A percentile compares a stretch with the other conserved stretches of the same genome.
Evolutionary conservation across 768 basidiomycete genomes (phyloP).

Genomic region (Thelephora aurantiotincta): DNA sequence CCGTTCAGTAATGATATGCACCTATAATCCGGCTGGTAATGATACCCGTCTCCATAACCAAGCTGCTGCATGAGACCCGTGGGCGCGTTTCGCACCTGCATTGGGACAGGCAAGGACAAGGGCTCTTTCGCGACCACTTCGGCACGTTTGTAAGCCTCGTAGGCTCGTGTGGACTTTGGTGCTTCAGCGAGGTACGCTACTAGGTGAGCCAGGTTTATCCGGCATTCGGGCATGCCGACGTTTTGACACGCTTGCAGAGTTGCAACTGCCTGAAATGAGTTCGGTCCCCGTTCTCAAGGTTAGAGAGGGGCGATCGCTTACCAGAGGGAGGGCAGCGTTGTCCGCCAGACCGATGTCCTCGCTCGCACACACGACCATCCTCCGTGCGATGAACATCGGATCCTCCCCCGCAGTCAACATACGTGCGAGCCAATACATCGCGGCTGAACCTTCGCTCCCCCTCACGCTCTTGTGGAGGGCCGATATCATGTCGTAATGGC

Average conservation of each 20-base stretch:
- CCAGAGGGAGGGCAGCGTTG: slow-evolving; percentile 60
- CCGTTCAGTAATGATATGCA: slow-evolving; percentile 9
- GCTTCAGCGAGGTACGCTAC: slow-evolving; percentile 73
- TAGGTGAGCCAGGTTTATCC: slow-evolving; percentile 65
- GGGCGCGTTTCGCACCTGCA: slow-evolving; percentile 67
- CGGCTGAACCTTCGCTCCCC: slow-evolving; percentile 62
- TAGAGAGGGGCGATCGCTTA: slow-evolving; percentile 17
- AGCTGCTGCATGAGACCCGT: slow-evolving; percentile 42
- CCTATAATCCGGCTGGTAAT: slow-evolving; percentile 33
- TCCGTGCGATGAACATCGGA: slow-evolving; percentile 58
- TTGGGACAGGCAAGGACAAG: slow-evolving; percentile 45
- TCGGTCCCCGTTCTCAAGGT: not conserved
- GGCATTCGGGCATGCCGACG: slow-evolving; percentile 74
- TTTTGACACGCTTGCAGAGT: slow-evolving; percentile 50
- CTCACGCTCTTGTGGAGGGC: slow-evolving; percentile 77
- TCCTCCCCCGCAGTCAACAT: slow-evolving; percentile 77
- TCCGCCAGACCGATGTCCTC: slow-evolving; percentile 82
- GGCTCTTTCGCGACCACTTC: slow-evolving; percentile 44
- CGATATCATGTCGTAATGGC: slow-evolving; percentile 70
- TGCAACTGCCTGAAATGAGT: slow-evolving; percentile 37
- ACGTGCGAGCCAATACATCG: slow-evolving; percentile 79
- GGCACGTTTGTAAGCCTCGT: slow-evolving; percentile 62
- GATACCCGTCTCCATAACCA: slow-evolving; percentile 33
- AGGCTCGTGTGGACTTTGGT: slow-evolving; percentile 68
- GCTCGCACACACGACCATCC: slow-evolving; percentile 69